Base-by-base conservation (phyloP, 2,329 filamentous ascomycete genomes). In the Ceratocystis lukuohia region DNA sequence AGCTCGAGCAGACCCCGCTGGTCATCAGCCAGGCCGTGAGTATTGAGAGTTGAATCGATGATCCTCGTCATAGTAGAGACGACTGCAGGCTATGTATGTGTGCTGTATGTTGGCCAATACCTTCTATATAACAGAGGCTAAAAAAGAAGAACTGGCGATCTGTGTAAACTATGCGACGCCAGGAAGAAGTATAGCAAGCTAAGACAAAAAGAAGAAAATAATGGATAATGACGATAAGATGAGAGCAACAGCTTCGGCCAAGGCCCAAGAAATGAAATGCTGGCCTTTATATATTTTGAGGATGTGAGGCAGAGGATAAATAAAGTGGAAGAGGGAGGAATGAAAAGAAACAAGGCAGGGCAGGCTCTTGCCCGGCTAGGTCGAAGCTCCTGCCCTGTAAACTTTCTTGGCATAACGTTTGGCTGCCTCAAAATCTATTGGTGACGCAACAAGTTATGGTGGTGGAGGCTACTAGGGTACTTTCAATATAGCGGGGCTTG, bases 1-100 rank as follows among this genome's bases (percentile, higher is more conserved):
- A 82, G 79, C 69, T 86, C 81, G 50, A 86, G 76, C 48, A 86
- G 77, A 17, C 78, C 78, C 7, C 80, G 77, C 73, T 85, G 82
- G 70, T 85, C 82, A 67, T 78, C 75, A 56, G 78, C 80, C 61
- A 82, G 77, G 68, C 79, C 79, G 70, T 78, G 76, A 64, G 79
- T 79, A 66, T 78, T 78, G 65, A 82, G 71, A 61, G 80, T 79
- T 28, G 78, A 76, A 68, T 80, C 78, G 69, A 82, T 76, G 56
- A 69, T 68, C 37, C 69, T 65, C 44, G 67, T 68, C 67, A 68
- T 68, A 20, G 53, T 66, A 25, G 41, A 25, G 17, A 6, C 28
- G 59, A 15, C 25, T 30, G 15, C 17, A 28, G 57, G 10, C 30
- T 8, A 41, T 50, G 46, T 64, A 28, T 64, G 8, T 67, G 20